Evolutionary conservation across 2,329 filamentous ascomycete genomes (phyloP), one percentile per base, ranked within the genome.

Genomic region (Xylaria arbuscula): DNA sequence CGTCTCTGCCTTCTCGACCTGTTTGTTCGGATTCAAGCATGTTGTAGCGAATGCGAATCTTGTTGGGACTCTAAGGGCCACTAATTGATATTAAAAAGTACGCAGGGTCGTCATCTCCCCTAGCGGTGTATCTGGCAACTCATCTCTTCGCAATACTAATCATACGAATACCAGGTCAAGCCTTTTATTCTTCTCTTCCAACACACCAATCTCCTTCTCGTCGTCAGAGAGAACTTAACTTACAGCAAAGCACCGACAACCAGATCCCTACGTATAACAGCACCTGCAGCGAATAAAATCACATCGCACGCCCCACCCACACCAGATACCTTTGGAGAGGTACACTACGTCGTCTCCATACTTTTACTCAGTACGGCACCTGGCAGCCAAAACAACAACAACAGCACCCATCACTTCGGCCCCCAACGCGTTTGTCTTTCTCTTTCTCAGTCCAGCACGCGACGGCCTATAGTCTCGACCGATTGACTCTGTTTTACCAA

Each of bases 351-450:
- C 28, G 28, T 28, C 28, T 28, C 28, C 28, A 28, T 28, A 28
- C 28, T 5, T 28, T 5, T 28, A 28, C 28, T 28, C 28, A 5
- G 28, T 28, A 28, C 28, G 28, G 28, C 28, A 28, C n/a, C 47
- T 19, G 47, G 19, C 47, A 48, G 8, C 3, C 47, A 48, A 50
- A 40, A 9, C 32, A 22, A n/a, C 59, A 19, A 22, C 34, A 11
- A 15, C n/a, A n/a, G n/a, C n/a, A n/a, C 17, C 22, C 28, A 45
- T 45, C 40, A 11, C 34, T 61, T 53, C 51, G 56, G 66, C 66
- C 66, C 66, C 66, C 66, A 68, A 68, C 48, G 5, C 3, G 8
- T 19, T 1, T 7, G 17, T 34, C 17, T 62, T 42, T 28, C 48
- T 34, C 11, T 38, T 9, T 56, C 50, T 17, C 15, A 42, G 38